These are phyloP conservation scores for Dicorynia guianensis DNA, from an alignment of 306 rosid genomes.

Conservation along the genomic window DNA sequence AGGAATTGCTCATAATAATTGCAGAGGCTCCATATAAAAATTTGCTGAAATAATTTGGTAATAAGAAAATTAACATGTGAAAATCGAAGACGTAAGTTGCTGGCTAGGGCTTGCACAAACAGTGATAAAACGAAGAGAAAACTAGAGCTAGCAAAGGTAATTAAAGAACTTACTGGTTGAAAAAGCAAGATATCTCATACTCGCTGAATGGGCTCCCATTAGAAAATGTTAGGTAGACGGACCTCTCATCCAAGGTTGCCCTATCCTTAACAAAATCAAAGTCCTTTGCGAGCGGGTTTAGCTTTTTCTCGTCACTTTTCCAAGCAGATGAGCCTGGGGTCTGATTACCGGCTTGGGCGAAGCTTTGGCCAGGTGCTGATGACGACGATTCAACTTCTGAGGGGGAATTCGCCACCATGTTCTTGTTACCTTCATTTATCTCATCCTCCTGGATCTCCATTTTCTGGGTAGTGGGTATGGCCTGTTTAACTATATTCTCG, in stretches of 20 bases:
- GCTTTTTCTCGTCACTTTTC: neutral
- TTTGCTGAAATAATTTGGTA: too few relatives aligned
- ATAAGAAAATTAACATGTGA: too few relatives aligned
- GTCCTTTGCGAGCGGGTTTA: constrained; percentile 49
- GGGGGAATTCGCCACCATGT: neutral
- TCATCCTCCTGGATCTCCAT: too few relatives aligned
- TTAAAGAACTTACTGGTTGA: constrained; percentile 39
- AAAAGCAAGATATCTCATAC: constrained; percentile 40
- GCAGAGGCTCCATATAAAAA: too few relatives aligned
- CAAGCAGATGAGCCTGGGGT: neutral
- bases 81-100: too few relatives aligned
- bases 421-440: neutral
- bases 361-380: neutral
- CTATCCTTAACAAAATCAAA: constrained; percentile 32
- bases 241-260: constrained; percentile 44
- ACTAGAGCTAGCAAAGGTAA: neutral
- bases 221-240: constrained; percentile 55
- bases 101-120: neutral
- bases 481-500: too few relatives aligned
- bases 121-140: neutral
- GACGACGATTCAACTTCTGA: neutral
- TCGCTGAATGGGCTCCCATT: constrained; percentile 39
- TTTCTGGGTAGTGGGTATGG: neutral
- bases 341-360: neutral
- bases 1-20: too few relatives aligned